A percentile compares a stretch with the other conserved stretches of the same genome.
These are phyloP conservation scores for Oropetium thomaeum DNA, from an alignment of 176 grass and related monocot species.

Conservation along the genomic window DNA sequence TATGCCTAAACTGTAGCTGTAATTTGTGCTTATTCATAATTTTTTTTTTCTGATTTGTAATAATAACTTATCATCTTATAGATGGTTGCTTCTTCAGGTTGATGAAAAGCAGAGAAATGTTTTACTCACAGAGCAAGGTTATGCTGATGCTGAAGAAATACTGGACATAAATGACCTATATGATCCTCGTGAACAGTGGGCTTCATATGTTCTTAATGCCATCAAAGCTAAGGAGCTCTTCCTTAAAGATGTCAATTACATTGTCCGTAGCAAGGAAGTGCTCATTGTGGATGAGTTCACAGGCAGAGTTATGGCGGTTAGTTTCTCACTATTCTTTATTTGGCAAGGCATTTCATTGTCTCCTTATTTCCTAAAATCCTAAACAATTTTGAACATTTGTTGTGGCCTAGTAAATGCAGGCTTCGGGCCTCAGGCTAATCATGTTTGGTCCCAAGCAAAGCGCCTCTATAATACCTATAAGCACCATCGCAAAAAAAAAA, in stretches of 20 bases:
- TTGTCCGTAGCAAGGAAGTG: conserved; percentile 94
- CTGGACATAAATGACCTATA: conserved; percentile 98
- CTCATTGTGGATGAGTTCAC: conserved; percentile 98
- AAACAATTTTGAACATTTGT: not conserved
- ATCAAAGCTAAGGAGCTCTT: conserved; percentile 99
- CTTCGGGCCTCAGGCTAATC: not conserved
- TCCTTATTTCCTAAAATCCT: not conserved
- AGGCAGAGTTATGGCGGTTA: conserved; percentile 93
- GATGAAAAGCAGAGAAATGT: conserved; percentile 98
- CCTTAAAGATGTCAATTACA: conserved; percentile 96
- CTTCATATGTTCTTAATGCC: conserved; percentile 96
- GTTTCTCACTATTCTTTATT: conserved; percentile 29
- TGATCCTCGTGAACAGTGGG: conserved; percentile 97
- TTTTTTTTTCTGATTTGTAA: not conserved
- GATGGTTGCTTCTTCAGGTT: conserved; percentile 59
- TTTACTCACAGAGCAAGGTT: conserved; percentile 93
- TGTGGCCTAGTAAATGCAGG: conserved; percentile 11
- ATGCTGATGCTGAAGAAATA: conserved; percentile 91
- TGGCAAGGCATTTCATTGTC: not conserved
- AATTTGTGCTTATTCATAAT: conserved; percentile 18
- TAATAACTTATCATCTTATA: conserved; percentile 26
- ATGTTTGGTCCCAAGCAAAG: conserved; percentile 2
- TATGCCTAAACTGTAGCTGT: not conserved
- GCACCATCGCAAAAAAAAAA: too few relatives aligned
- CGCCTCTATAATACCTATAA: not conserved